Evolutionary conservation across 2,329 filamentous ascomycete genomes (phyloP).

Genomic region (Xylaria sp.): DNA sequence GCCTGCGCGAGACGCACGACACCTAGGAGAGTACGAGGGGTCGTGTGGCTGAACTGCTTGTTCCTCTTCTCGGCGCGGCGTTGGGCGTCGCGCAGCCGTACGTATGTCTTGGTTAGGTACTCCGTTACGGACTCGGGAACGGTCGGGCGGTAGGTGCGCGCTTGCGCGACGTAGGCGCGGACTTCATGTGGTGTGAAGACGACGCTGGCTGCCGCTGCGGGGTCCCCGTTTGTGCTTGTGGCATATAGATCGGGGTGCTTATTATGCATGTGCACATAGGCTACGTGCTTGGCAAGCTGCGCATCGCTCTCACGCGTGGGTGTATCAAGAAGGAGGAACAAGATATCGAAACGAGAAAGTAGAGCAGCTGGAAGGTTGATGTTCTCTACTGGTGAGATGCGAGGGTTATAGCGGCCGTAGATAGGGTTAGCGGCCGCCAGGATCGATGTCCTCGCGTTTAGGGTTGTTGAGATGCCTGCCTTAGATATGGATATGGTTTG

Average conservation of each 20-base stretch:
- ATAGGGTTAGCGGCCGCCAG: slow-evolving; percentile 96
- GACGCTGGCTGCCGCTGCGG: slow-evolving; percentile 55
- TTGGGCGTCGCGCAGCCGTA: slow-evolving; percentile 91
- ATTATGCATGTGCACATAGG: slow-evolving; percentile 97
- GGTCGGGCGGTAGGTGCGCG: slow-evolving; percentile 86
- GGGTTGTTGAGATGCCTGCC: slow-evolving; percentile 75
- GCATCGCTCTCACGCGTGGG: slow-evolving; percentile 90
- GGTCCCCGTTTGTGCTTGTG: slow-evolving; percentile 57
- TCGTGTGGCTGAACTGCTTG: slow-evolving; percentile 93
- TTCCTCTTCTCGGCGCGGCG: slow-evolving; percentile 90
- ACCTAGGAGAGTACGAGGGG: slow-evolving; percentile 91
- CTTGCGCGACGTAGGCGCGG: slow-evolving; percentile 93
- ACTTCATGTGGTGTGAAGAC: slow-evolving; percentile 94
- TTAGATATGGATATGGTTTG: slow-evolving; percentile 89
- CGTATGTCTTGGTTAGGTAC: slow-evolving; percentile 97
- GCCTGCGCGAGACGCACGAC: slow-evolving; percentile 94
- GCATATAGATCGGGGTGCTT: slow-evolving; percentile 80
- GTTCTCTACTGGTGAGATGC: slow-evolving; percentile 96
- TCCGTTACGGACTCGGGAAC: slow-evolving; percentile 89
- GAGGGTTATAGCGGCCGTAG: slow-evolving; percentile 97
- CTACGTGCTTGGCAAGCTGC: slow-evolving; percentile 93
- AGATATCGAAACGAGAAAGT: slow-evolving; percentile 94
- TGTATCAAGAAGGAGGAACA: slow-evolving; percentile 96
- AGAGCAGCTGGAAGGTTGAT: slow-evolving; percentile 98
- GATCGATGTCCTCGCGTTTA: slow-evolving; percentile 96